Base-by-base conservation (phyloP, 176 grass and related monocot species). In the Aegilops speltoides region DNA sequence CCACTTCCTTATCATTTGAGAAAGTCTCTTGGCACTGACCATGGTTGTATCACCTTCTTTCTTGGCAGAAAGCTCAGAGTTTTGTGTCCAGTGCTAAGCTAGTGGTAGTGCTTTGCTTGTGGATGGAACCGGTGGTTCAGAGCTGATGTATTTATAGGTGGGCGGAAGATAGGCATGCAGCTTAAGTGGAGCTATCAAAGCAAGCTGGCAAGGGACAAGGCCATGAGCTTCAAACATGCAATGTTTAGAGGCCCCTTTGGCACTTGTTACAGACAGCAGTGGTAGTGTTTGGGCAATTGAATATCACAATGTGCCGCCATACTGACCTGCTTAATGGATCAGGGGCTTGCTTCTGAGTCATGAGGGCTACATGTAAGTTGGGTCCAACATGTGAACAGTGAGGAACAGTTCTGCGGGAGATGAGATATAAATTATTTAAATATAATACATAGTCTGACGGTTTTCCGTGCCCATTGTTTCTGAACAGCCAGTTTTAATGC, bases 1-100 rank as follows among this genome's bases (percentile, higher is more conserved):
- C 90, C 93, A 95, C 79, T 95, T 92, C 81, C 85, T 92, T 34
- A 46, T 61, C 33, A 94, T 74, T 43, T 94, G 78, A 83, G 70
- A 31, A 46, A 94, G 78, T 78, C 78, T 94, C 83, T 87, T 95
- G 19, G 76, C 15, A 60, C 73, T 88, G 76, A 89, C 61, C 90
- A 95, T 92, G 72, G 29, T 90, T 81, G 48, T 10, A 75, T 29
- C 52, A 59, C 43, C 29, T 85, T 40, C 29, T 66, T 84, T 36
- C 62, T 78, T 85, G 15, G 14, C 25, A 71, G 10, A 64, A 71
- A 31, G 10, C 40, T 84, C 73, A 40, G 63, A 65, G 10, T 66
- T 63, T 78, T 66, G 40, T 85, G 46, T 79, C 15, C 13, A 68
- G 38, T 82, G 22, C 76, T 67, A n/a, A 82, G 32, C 13, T 84